Percentiles rank a stretch among this genome's conserved stretches.
Conservation (phyloP, 2,329 filamentous ascomycete species). For the Trichoderma oligosporum region DNA sequence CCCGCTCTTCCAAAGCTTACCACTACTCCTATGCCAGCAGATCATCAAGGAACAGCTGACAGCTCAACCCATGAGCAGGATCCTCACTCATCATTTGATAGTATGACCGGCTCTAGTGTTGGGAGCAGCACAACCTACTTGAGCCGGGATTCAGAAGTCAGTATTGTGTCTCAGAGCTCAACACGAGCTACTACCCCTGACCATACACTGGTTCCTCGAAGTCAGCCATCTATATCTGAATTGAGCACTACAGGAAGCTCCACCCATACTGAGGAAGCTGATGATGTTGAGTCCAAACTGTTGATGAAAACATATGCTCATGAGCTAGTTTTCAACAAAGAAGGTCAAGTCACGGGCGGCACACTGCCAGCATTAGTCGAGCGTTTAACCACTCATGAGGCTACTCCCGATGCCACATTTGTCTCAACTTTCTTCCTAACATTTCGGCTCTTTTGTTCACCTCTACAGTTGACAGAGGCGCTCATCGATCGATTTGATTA, state of each 20-base stretch:
- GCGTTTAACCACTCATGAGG: slow-evolving; percentile 86
- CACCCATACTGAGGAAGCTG: slow-evolving; percentile 66
- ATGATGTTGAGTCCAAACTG: slow-evolving; percentile 78
- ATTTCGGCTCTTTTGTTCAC: slow-evolving; percentile 87
- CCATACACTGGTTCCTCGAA: slow-evolving; percentile 49
- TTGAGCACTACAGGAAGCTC: slow-evolving; percentile 64
- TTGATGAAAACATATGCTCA: slow-evolving; percentile 89
- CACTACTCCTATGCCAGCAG: slow-evolving; percentile 45
- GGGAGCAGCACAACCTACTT: slow-evolving; percentile 76
- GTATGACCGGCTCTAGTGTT: slow-evolving; percentile 69
- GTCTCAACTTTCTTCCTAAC: slow-evolving; percentile 95
- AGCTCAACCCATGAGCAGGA: slow-evolving; percentile 46
- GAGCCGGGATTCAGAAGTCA: slow-evolving; percentile 77
- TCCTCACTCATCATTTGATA: slow-evolving; percentile 59
- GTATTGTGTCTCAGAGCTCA: slow-evolving; percentile 74
- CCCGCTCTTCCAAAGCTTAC: slow-evolving; percentile 57
- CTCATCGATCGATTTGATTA: slow-evolving; percentile 94
- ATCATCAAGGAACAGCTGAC: slow-evolving; percentile 49
- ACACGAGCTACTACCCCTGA: slow-evolving; percentile 88
- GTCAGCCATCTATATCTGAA: slow-evolving; percentile 62
- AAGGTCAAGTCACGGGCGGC: slow-evolving; percentile 90
- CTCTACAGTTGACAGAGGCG: slow-evolving; percentile 70
- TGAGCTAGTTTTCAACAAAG: slow-evolving; percentile 89
- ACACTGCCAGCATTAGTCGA: slow-evolving; percentile 90
- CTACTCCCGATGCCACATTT: slow-evolving; percentile 86